phyloP scores from a whole-genome alignment of 129 eudicot genomes.

The Rutidosis leptorrhynchoides region DNA sequence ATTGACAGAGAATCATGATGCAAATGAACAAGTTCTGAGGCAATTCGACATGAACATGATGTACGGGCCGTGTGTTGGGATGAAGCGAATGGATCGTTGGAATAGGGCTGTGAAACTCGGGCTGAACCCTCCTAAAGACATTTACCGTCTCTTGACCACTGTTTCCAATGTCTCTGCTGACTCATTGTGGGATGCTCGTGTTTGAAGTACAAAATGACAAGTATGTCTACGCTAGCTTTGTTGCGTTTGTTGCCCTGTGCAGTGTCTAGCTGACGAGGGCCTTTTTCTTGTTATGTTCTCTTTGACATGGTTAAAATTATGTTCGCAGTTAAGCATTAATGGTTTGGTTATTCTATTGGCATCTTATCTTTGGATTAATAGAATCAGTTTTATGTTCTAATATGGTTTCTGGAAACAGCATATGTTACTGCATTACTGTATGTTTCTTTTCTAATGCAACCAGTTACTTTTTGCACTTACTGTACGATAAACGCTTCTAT shows the following conservation, averaged over 20 bases:
- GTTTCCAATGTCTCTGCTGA: conserved; percentile 34
- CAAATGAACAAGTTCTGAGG: conserved; percentile 68
- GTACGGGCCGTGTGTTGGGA: conserved; percentile 88
- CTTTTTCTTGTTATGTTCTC: neutral
- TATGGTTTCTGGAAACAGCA: conserved; percentile 1
- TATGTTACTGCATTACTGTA: neutral
- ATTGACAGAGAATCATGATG: conserved; percentile 53
- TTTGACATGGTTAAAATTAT: conserved; percentile 9
- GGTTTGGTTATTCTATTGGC: conserved; percentile 15
- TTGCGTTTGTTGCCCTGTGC: conserved; percentile 31
- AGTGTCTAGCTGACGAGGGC: conserved; percentile 31
- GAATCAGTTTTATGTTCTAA: neutral
- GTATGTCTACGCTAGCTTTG: conserved; percentile 2
- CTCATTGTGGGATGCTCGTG: conserved; percentile 77
- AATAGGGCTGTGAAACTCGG: conserved; percentile 64
- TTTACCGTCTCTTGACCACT: conserved; percentile 43
- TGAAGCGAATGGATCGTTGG: conserved; percentile 76
- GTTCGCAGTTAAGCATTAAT: conserved; percentile 5
- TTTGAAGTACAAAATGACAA: conserved; percentile 26
- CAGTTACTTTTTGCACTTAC: neutral
- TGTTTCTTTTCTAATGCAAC: conserved; percentile 1
- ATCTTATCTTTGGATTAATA: neutral
- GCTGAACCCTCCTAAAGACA: conserved; percentile 59
- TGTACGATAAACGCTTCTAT: neutral
- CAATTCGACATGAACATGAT: conserved; percentile 85